These are phyloP conservation scores for Metrosideros polymorpha DNA, from an alignment of 441 rosid genomes.

Conservation along the genomic window DNA sequence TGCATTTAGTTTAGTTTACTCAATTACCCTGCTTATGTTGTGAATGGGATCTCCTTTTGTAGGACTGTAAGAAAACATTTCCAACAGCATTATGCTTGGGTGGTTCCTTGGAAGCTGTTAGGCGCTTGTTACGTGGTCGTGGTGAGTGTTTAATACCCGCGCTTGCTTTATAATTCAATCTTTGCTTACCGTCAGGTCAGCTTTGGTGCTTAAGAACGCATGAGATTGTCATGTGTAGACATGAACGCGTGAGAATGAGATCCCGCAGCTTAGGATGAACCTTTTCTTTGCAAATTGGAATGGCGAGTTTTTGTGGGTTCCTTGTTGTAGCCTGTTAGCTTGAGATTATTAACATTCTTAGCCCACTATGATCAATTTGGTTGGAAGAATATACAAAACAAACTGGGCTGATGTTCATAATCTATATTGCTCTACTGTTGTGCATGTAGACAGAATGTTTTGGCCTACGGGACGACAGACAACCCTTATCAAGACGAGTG, in stretches of 20 bases:
- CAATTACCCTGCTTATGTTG: background rate
- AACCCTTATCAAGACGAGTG: background rate
- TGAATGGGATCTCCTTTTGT: background rate
- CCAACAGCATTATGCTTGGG: constrained; percentile 82
- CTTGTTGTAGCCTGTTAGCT: background rate
- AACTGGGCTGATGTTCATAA: background rate
- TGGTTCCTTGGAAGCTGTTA: constrained; percentile 67
- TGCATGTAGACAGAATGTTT: background rate
- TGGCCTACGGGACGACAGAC: background rate
- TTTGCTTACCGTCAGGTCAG: background rate
- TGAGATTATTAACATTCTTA: background rate
- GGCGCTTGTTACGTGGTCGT: constrained; percentile 48
- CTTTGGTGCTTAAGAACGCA: background rate
- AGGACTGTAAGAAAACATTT: constrained; percentile 90
- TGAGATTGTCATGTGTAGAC: background rate
- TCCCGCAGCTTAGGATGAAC: background rate
- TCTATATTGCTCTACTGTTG: background rate
- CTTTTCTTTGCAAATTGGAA: background rate
- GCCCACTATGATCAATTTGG: background rate
- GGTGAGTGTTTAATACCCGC: constrained; percentile 37
- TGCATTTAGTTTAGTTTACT: background rate
- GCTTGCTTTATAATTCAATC: background rate
- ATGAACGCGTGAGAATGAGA: background rate
- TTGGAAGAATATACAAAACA: background rate
- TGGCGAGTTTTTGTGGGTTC: background rate